A percentile compares a stretch with the other conserved stretches of the same genome.
phyloP scores from a whole-genome alignment of 2,329 filamentous ascomycete species.

The Diatrype stigma region DNA sequence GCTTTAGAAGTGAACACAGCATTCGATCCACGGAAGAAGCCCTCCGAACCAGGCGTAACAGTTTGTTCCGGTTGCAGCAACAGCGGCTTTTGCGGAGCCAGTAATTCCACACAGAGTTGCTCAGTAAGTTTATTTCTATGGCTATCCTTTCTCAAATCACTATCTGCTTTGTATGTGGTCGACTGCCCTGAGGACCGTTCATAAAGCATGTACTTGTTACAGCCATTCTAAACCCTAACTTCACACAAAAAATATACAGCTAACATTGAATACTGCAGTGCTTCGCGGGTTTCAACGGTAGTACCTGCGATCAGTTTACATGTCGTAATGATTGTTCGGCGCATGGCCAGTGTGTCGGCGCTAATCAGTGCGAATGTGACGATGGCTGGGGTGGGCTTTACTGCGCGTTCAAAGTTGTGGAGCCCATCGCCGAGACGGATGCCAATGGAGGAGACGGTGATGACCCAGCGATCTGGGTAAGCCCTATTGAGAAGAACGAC shows the following conservation, averaged over 20 bases:
- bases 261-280: constrained; percentile 19
- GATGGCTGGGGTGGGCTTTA: constrained; percentile 40
- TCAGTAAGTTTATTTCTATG: constrained; percentile 6
- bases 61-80: constrained; percentile 31
- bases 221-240: no score
- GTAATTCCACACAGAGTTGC: constrained; percentile 19
- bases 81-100: constrained; percentile 33
- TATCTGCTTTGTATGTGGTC: neutral
- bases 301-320: constrained; percentile 29
- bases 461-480: constrained; percentile 46
- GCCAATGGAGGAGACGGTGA: constrained; percentile 41
- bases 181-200: neutral
- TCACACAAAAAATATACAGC: neutral
- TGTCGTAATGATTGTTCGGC: constrained; percentile 38
- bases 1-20: constrained; percentile 31
- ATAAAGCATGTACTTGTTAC: no score
- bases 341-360: constrained; percentile 37
- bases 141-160: no score
- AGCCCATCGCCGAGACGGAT: constrained; percentile 39
- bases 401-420: constrained; percentile 40
- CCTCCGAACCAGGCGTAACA: constrained; percentile 19
- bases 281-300: constrained; percentile 39
- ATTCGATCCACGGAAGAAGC: constrained; percentile 31
- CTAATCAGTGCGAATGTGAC: constrained; percentile 38
- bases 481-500: constrained; percentile 32